Evolutionary conservation across 371 early-diverging fungal genomes (phyloP).

Genomic region (Mortierella sp.): DNA sequence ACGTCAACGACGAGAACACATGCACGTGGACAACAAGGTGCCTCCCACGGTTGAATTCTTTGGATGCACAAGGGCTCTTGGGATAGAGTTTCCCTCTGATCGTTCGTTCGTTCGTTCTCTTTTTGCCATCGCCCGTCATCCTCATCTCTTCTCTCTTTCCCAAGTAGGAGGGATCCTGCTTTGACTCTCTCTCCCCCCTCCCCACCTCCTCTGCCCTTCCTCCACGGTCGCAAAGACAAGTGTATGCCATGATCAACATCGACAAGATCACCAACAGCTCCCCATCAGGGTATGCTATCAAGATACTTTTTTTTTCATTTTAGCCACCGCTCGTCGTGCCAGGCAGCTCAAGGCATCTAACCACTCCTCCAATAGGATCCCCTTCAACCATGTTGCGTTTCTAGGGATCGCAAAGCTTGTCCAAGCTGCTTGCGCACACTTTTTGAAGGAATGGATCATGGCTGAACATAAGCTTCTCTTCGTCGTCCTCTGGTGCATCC

Average conservation of each 20-base stretch:
- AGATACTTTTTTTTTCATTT: constrained; percentile 1
- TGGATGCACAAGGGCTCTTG: no score
- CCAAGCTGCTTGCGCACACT: constrained; percentile 45
- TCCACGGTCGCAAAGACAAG: not conserved
- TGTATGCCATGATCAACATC: constrained; percentile 53
- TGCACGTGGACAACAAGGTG: no score
- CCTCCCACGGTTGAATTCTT: no score
- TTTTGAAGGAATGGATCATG: constrained; percentile 48
- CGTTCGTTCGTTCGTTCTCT: not conserved
- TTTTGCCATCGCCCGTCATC: not conserved
- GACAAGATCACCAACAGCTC: constrained; percentile 47
- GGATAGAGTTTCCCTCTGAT: no score
- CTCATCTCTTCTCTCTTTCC: not conserved
- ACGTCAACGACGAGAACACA: no score
- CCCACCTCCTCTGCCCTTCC: not conserved
- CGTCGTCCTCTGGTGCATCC: constrained; percentile 28
- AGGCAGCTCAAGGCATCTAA: not conserved
- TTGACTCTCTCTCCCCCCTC: not conserved
- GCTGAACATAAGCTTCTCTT: constrained; percentile 32
- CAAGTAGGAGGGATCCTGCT: not conserved
- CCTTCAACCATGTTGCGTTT: constrained; percentile 54
- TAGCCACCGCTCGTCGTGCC: not conserved
- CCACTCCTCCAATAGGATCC: constrained; percentile 21
- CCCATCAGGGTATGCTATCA: constrained; percentile 37
- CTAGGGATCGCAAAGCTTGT: constrained; percentile 48